Base-by-base conservation (phyloP, 768 basidiomycete species). In the Termitomyces sp. region DNA sequence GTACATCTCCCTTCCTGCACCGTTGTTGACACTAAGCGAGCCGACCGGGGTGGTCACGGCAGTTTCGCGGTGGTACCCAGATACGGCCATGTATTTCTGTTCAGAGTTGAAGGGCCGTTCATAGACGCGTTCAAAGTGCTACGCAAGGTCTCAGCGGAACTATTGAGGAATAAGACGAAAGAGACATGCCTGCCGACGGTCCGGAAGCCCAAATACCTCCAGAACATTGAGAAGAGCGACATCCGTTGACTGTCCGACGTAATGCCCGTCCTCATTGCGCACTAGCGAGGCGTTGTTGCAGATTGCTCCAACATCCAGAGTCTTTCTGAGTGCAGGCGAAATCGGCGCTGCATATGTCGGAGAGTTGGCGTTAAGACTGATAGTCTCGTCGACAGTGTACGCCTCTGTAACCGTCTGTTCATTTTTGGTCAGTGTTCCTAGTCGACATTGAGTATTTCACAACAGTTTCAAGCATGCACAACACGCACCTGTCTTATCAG, bases 41-140 rank as follows among this genome's bases (percentile, higher is more conserved):
- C 66, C 42, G 5, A n/a, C n/a, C 39, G 47, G 35, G 19, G 35
- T 27, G 25, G 25, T 42, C 19, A 50, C 56, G 5, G 66, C 32
- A 8, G 70, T 57, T 23, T 79, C 75, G 35, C 69, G 71, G 64
- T 91, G 84, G 10, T 82, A 69, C 11, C 95, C 95, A 50, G 85
- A 87, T 59, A 98, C 85, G 14, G 89, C 89, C 91, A 98, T 97
- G 69, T 80, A 93, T 70, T 98, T 98, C 56, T 85, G 81, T 59
- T 98, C 95, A 17, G 96, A 98, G 69, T 81, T 92, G 81, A 98
- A 98, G 0, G 95, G 85, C 46, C 84, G 81, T 67, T 98, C 95
- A 10, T 80, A 81, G n/a, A 79, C 69, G 25, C 89, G 84, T 50
- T 78, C 81, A 67, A 92, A 91, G 0, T 76, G 69, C 89, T 91